Conservation (phyloP, 352 stramenopile species). For the Pythium plurisporium region DNA sequence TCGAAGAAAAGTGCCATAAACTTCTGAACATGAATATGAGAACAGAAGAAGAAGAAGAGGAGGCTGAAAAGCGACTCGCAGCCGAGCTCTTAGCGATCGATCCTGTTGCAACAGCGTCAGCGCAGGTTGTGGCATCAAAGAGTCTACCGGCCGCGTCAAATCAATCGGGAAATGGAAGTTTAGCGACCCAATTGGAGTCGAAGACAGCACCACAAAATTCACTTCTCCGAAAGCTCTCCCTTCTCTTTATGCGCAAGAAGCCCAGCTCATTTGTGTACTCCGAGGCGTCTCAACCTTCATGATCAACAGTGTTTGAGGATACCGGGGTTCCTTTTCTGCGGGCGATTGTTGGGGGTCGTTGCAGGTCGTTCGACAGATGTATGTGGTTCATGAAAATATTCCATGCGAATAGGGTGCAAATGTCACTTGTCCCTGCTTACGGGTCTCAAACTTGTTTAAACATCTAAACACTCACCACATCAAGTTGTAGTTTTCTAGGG, state of each 20-base stretch:
- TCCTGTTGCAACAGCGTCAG: constrained; percentile 11
- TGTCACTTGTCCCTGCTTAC: not conserved
- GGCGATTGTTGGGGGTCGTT: too few species aligned
- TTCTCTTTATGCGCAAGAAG: not conserved
- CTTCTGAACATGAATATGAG: constrained; percentile 26
- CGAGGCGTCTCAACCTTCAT: too few species aligned
- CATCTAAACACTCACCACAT: constrained; percentile 8
- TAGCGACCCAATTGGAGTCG: not conserved
- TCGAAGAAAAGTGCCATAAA: constrained; percentile 26
- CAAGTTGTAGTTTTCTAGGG: constrained; percentile 2
- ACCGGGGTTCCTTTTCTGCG: too few species aligned
- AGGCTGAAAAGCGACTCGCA: constrained; percentile 15
- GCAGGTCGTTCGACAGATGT: too few species aligned
- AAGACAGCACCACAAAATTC: not conserved
- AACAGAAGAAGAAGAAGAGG: constrained; percentile 29
- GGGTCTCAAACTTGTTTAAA: too few species aligned
- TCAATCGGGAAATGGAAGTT: not conserved
- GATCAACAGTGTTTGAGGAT: too few species aligned
- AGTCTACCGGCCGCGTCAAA: not conserved
- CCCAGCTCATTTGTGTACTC: not conserved
- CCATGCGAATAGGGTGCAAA: too few species aligned
- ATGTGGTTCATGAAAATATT: too few species aligned
- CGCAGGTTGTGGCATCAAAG: not conserved
- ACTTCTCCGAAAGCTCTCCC: not conserved
- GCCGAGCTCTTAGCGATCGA: constrained; percentile 19